Evolutionary conservation across 2,329 filamentous ascomycete genomes (phyloP), one percentile per base, ranked within the genome.

Genomic region (Tolypocladium paradoxum): DNA sequence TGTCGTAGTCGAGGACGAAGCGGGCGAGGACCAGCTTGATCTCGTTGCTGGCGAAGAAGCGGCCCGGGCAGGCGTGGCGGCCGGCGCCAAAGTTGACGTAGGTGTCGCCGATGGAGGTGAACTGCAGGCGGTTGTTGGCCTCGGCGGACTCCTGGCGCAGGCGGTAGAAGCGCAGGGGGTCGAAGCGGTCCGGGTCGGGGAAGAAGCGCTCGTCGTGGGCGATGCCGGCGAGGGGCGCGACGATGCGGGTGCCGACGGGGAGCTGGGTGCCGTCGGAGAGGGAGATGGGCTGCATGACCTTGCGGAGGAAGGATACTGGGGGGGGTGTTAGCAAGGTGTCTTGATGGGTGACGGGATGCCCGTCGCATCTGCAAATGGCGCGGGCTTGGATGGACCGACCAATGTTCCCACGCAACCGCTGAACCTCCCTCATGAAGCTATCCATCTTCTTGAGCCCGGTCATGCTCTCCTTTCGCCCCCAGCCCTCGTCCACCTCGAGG

Each of bases 141-240:
- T 71, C 68, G 24, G 60, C 61, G 1, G 67, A 69, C 52, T 64
- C 61, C 48, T 73, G 65, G 11, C 73, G 70, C 55, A 74, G 58
- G 48, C 66, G 71, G 62, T 73, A 76, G 64, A 78, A 78, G 49
- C 76, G 75, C 50, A 78, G 58, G 5, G 73, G 70, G 56, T 79
- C 76, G 50, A 79, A 75, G 1, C 66, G 67, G 22, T 73, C 69
- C 6, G 75, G 69, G 22, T 69, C 63, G 12, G 64, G 60, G 57
- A 69, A 75, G 59, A 67, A 70, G 27, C 65, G 65, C 53, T 67
- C 69, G 56, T 75, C 73, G 46, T 65, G 65, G 18, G 69, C 69
- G 56, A 73, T 69, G 52, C 70, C 73, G 16, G 68, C 70, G 52
- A 69, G 69, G 0, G 71, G 70, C 0, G 70, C 68, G 9, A 74